Evolutionary conservation across 352 stramenopile species (phyloP).

Genomic region (Pythium rhizo-oryzae): DNA sequence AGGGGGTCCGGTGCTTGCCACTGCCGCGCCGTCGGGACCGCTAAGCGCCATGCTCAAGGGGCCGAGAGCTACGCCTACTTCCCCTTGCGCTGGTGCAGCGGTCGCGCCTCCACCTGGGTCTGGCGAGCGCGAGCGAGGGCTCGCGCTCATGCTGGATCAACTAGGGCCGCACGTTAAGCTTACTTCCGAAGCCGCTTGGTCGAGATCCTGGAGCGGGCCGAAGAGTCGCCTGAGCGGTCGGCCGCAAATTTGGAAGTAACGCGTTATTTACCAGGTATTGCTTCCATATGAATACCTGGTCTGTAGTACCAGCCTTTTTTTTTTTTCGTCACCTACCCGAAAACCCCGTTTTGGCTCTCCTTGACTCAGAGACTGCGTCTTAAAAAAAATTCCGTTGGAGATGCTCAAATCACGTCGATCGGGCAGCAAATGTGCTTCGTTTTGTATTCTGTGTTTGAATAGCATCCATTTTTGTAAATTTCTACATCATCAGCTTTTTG

Average conservation of each 20-base stretch:
- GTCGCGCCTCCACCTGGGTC: not conserved
- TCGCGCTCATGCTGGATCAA: not conserved
- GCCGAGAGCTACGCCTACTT: conserved; percentile 5
- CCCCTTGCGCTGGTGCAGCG: not conserved
- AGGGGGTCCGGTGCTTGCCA: not conserved
- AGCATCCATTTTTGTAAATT: no score
- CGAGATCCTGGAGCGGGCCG: not conserved
- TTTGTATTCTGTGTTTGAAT: no score
- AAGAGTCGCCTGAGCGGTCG: conserved; percentile 11
- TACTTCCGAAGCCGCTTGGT: not conserved
- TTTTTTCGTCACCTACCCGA: no score
- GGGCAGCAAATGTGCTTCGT: no score
- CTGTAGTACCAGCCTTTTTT: not conserved
- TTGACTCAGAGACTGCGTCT: no score
- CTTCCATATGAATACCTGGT: not conserved
- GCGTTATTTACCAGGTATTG: not conserved
- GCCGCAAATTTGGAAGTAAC: conserved; percentile 18
- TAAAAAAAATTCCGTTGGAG: no score
- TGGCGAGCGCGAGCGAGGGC: not conserved
- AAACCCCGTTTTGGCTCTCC: no score
- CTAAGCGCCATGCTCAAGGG: not conserved
- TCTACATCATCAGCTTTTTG: no score
- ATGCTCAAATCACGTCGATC: no score
- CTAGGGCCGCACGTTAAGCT: not conserved
- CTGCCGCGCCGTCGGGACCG: not conserved